Evolutionary conservation across 441 rosid genomes (phyloP).

Genomic region (Viola pubescens): DNA sequence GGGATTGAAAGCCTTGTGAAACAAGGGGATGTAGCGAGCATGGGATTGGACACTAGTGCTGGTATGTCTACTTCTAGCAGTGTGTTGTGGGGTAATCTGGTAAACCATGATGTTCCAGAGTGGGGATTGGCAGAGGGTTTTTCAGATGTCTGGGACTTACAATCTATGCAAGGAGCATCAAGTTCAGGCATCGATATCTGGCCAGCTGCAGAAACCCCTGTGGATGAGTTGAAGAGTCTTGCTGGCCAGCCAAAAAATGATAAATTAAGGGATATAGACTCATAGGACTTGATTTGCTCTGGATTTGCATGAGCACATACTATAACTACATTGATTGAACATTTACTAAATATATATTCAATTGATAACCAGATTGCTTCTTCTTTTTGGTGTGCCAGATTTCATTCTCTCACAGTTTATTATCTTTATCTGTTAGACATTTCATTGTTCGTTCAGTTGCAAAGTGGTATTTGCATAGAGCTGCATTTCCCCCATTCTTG

Average conservation of each 20-base stretch:
- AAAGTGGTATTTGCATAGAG: too few relatives aligned
- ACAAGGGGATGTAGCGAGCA: constrained; percentile 57
- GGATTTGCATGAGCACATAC: too few relatives aligned
- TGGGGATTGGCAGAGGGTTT: constrained; percentile 36
- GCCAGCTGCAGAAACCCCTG: constrained; percentile 32
- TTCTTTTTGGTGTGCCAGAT: too few relatives aligned
- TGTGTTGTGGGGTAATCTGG: constrained; percentile 45
- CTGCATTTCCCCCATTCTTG: too few relatives aligned
- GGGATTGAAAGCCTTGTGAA: constrained; percentile 32
- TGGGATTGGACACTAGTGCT: constrained; percentile 42
- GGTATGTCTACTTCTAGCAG: constrained; percentile 37
- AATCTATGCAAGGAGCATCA: constrained; percentile 39
- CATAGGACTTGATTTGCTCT: constrained; percentile 22
- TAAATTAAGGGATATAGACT: constrained; percentile 24
- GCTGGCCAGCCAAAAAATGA: constrained; percentile 25
- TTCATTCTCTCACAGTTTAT: too few relatives aligned
- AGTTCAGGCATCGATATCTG: constrained; percentile 34
- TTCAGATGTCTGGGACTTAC: constrained; percentile 63
- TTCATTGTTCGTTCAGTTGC: too few relatives aligned
- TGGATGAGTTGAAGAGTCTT: constrained; percentile 21
- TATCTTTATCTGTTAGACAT: too few relatives aligned
- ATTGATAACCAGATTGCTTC: too few relatives aligned
- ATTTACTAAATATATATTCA: too few relatives aligned
- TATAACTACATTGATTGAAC: too few relatives aligned
- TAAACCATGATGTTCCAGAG: constrained; percentile 38